Base-by-base conservation (phyloP, 2,329 filamentous ascomycete species). In the Curvularia sp. region DNA sequence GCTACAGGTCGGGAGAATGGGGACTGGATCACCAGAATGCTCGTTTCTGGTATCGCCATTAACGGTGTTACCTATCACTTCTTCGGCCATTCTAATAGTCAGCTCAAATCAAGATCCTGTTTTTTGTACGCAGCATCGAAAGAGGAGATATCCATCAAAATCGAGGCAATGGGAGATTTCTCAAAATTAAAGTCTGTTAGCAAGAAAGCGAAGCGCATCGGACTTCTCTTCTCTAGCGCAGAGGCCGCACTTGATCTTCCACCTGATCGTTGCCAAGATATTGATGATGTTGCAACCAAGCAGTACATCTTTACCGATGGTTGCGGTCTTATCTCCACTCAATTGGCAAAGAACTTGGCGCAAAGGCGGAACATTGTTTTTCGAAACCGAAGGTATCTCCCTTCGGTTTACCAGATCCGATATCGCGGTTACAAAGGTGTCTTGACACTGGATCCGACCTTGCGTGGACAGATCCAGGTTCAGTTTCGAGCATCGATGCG, bases 341-440 rank as follows among this genome's bases (percentile, higher is more conserved):
- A 65, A 7, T 61, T 80, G 9, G 77, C 77, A 10, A 63, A 61
- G 25, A 63, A 74, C 8, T 57, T 80, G n/a, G 72, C 72, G 8
- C 66, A 75, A 41, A 69, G 65, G 43, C 66, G 64, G 7, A 65
- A 73, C 21, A 76, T 80, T 9, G 54, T 70, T 4, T 78, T 75
- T 64, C 70, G 78, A 13, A 73, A 79, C 43, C 57, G 59, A 27
- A 64, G 72, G 27, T 80, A 81, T 55, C 67, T 68, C 5, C 79
- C 78, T 10, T 78, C 77, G 0, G 79, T 79, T 3, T 77, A 76
- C 53, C 77, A 81, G 57, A 79, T 80, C 25, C 67, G 77, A 28
- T 80, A 80, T 61, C 71, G 75, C 2, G 79, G 79, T 2, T 80
- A 81, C 59, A 80, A 80, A 53, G 78, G 78, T 1, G 78, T 80